Conservation (phyloP, 257 asterid species). For the Ilex aquifolium region DNA sequence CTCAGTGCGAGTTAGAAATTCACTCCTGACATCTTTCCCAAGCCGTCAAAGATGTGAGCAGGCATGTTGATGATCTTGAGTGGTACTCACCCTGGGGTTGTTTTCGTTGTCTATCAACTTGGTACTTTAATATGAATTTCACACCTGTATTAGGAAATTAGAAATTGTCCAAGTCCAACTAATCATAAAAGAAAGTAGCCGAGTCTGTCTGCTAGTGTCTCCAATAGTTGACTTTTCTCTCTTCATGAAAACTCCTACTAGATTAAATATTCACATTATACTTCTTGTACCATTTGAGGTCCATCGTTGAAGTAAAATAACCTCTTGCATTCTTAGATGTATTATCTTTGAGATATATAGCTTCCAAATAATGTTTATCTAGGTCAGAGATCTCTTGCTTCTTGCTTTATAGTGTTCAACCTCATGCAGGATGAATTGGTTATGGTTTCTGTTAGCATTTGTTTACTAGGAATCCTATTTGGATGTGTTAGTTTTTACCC, state of each 20-base stretch:
- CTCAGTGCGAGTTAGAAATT: conserved; percentile 87
- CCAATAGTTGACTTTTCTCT: too few relatives aligned
- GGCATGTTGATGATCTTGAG: not conserved
- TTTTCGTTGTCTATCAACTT: too few relatives aligned
- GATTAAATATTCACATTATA: not conserved
- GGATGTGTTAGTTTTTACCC: too few relatives aligned
- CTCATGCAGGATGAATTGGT: too few relatives aligned
- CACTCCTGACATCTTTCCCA: conserved; percentile 92
- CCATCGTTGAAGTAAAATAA: not conserved
- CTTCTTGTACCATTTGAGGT: not conserved
- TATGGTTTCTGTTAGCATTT: too few relatives aligned
- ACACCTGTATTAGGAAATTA: not conserved
- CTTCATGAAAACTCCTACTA: not conserved
- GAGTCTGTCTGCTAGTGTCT: not conserved
- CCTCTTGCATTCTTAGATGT: too few relatives aligned
- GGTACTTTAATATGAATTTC: conserved; percentile 13
- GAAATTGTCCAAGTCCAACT: not conserved
- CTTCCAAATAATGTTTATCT: not conserved
- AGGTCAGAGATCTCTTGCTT: too few relatives aligned
- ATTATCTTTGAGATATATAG: not conserved
- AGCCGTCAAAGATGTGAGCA: conserved; percentile 90
- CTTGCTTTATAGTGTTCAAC: too few relatives aligned
- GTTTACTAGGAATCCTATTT: too few relatives aligned
- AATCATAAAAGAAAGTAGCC: not conserved
- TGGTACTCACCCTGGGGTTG: too few relatives aligned